Evolutionary conservation across 2,329 filamentous ascomycete species (phyloP), one percentile per base, ranked within the genome.

Genomic region (Rhexocercosporidium sp.): DNA sequence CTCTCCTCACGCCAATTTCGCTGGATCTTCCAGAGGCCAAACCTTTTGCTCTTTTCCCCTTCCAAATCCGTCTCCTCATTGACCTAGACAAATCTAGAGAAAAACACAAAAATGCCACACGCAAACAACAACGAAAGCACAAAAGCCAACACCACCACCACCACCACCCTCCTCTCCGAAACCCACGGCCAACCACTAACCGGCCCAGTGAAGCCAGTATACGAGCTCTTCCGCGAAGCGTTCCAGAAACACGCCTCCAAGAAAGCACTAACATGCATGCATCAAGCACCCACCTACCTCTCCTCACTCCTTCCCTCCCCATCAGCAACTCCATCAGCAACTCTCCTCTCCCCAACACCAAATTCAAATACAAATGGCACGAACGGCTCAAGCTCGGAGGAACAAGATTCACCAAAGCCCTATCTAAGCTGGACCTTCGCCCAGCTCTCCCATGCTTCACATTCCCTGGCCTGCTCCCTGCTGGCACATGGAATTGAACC

Each of bases 361-460:
- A n/a, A n/a, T n/a, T n/a, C n/a, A n/a, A n/a, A n/a, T 4, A 29
- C 47, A 29, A 51, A 51, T 16, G 22, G 12, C 22, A 29, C 22
- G 0, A 51, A 51, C 22, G 22, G 11, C 22, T 27, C 20, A 12
- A 44, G 6, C 34, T 11, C 5, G 12, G 25, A 59, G 7, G 1
- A 5, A 31, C 20, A 18, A 22, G 18, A 56, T 14, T 62, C 37
- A 22, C 31, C 54, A 34, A 12, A 54, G 18, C 59, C 62, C 1
- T 65, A 65, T 49, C 64, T 69, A 6, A 39, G 34, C 54, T 69
- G 64, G 67, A 66, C 44, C 16, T 69, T 66, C 39, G 31, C n/a
- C 25, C 51, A 65, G 31, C 46, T 66, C 18, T 27, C 37, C 14
- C 47, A 54, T 11, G 60, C 61, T 39, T 64, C 60, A 29, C 67